Base-by-base conservation (phyloP, 352 stramenopile genomes). In the Globisporangium mamillatum region DNA sequence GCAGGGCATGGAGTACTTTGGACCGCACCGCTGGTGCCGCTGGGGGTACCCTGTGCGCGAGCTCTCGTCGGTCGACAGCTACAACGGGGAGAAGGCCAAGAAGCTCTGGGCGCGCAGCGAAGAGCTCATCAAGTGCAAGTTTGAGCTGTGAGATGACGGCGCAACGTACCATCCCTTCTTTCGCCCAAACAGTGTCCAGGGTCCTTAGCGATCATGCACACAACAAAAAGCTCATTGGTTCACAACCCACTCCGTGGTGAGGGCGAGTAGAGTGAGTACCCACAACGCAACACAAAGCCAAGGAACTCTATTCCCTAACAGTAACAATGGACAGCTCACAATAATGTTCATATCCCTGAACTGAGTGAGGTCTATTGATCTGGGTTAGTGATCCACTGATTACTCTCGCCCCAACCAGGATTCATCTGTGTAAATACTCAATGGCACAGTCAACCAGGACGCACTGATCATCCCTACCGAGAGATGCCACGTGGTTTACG, bases 91-190 rank as follows among this genome's bases (percentile, higher is more conserved):
- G 2, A 55, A 58, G 18, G 66, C 50, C 10, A 54, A 48, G 32
- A 66, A 62, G 60, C 66, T 71, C 38, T 71, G 66, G 66, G 14
- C 58, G 66, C 38, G 20, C 38, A 71, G 66, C 59, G 66, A 71
- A 41, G 8, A 44, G 36, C 8, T 44, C 36, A 44, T 18, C 36
- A 44, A 44, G 36, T 44, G 36, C 36, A 44, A 14, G 36, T 44
- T 44, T 12, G 36, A 44, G 7, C 7, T 44, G 0, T 44, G 36
- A 44, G 32, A 10, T n/a, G 24, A 24, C 9, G 34, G 7, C 8
- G 34, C 34, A 38, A 38, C 34, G 34, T 38, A 14, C 34, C 8
- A 38, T 14, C 34, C 34, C 12, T 1, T 38, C 5, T 38, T 14
- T 10, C 34, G 8, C 34, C 34, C 22, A 24, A 24, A 14, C 44